Conservation (phyloP, 768 basidiomycete genomes). For the Suillus alpinus region DNA sequence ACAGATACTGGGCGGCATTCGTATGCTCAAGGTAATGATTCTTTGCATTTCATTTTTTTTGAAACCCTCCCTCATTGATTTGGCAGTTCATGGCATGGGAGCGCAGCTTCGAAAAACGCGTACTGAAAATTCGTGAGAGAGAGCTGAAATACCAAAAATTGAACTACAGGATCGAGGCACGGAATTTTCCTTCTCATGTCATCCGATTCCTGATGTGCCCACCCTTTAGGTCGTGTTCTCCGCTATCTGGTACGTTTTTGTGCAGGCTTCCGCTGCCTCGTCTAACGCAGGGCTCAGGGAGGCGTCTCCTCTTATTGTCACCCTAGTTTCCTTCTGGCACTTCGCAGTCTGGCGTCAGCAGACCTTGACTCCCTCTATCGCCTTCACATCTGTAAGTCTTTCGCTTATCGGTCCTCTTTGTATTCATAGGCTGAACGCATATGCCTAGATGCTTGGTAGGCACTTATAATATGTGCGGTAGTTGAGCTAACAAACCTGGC, state of each 20-base stretch:
- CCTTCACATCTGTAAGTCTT: conserved; percentile 65
- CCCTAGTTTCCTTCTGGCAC: conserved; percentile 64
- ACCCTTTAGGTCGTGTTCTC: conserved; percentile 19
- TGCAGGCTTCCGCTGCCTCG: neutral
- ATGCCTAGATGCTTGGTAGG: conserved; percentile 41
- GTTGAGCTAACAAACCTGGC: neutral
- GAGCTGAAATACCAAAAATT: conserved; percentile 83
- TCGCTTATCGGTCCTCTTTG: neutral
- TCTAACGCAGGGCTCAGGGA: conserved; percentile 26
- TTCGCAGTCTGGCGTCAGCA: conserved; percentile 72
- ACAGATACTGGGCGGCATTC: conserved; percentile 77
- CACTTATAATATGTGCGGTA: neutral
- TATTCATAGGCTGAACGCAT: neutral
- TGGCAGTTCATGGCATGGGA: conserved; percentile 92
- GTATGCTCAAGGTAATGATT: conserved; percentile 72
- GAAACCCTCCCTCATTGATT: neutral
- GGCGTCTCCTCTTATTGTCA: conserved; percentile 54
- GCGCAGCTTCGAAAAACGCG: conserved; percentile 77
- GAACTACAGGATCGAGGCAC: conserved; percentile 84
- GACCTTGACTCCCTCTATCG: conserved; percentile 75
- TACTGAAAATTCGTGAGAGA: conserved; percentile 70
- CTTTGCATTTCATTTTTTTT: neutral
- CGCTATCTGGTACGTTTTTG: neutral
- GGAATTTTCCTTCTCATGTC: neutral
- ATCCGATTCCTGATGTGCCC: conserved; percentile 3